Conservation (phyloP, 176 grass and related monocot genomes). For the Pharus latifolius region DNA sequence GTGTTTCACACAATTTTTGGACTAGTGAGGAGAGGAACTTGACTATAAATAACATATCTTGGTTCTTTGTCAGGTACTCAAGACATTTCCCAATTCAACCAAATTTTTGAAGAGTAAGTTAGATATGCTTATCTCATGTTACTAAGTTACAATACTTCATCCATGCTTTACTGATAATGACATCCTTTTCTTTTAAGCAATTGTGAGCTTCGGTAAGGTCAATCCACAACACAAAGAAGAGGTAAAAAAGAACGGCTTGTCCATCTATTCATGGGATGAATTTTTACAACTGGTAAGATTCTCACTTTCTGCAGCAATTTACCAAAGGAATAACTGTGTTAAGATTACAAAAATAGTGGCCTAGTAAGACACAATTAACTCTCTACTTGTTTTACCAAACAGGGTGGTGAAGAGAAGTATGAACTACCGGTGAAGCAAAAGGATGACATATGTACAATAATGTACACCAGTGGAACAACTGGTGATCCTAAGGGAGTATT, state of each 20-base stretch:
- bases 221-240: slow-evolving; percentile 57
- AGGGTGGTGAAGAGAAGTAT: slow-evolving; percentile 61
- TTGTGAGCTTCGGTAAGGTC: slow-evolving; percentile 89
- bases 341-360: not conserved
- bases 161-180: slow-evolving; percentile 14
- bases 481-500: slow-evolving; percentile 92
- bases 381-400: slow-evolving; percentile 11
- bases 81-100: slow-evolving; percentile 54
- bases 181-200: slow-evolving; percentile 43
- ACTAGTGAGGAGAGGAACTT: no score
- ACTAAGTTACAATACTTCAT: not conserved
- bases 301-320: not conserved
- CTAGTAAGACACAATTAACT: not conserved
- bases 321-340: not conserved
- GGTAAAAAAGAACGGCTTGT: slow-evolving; percentile 58
- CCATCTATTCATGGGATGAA: slow-evolving; percentile 79
- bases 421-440: slow-evolving; percentile 73
- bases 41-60: not conserved
- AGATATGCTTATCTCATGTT: not conserved
- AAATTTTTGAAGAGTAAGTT: slow-evolving; percentile 72
- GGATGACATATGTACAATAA: slow-evolving; percentile 83
- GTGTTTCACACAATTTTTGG: not conserved
- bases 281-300: slow-evolving; percentile 65
- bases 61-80: slow-evolving; percentile 61
- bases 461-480: slow-evolving; percentile 98